Evolutionary conservation across 768 basidiomycete species (phyloP), one percentile per base, ranked within the genome.

Genomic region (Tubosaeta brunneosetosa): DNA sequence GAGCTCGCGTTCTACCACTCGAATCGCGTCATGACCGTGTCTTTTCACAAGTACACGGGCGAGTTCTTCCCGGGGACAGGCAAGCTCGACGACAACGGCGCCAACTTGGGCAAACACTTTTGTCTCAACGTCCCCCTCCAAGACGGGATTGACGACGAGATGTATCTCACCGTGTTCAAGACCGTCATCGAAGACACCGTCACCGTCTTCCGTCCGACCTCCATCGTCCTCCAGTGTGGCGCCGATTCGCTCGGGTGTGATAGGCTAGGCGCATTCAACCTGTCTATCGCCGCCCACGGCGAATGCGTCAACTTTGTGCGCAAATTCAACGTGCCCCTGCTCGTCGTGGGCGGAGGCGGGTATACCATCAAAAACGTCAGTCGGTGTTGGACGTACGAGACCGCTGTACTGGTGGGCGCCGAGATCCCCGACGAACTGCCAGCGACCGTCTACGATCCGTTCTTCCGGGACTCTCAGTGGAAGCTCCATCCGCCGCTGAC

Each of bases 341-440:
- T 99, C 16, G 88, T 98, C 31, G 68, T 99, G 6, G 95, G 95
- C 38, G 95, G 95, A 2, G 95, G 95, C 4, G 95, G 95, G 1
- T 99, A 99, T 71, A 94, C 93, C 5, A 90, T 97, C 68, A 90
- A 93, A 65, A 95, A 95, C 65, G 97, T 99, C 58, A 88, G 90
- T 43, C 83, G 95, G n/a, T 99, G 95, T 66, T 99, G 95, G 95
- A 86, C 95, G 32, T 95, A 99, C 74, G 95, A 99, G 69, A 99
- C 97, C 0, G 85, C 91, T 12, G 88, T 98, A 1, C 83, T 95
- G 8, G 86, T 97, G 43, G 92, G 90, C 14, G 81, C 85, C 0
- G 71, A 79, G 34, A 81, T 99, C 27, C 87, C 93, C 0, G 87
- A 95, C 71, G 85, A 88, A 53, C 83, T 99, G 9, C 95, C 95